These are phyloP conservation scores for Psidium guajava DNA, from an alignment of 345 rosid genomes.

Conservation along the genomic window DNA sequence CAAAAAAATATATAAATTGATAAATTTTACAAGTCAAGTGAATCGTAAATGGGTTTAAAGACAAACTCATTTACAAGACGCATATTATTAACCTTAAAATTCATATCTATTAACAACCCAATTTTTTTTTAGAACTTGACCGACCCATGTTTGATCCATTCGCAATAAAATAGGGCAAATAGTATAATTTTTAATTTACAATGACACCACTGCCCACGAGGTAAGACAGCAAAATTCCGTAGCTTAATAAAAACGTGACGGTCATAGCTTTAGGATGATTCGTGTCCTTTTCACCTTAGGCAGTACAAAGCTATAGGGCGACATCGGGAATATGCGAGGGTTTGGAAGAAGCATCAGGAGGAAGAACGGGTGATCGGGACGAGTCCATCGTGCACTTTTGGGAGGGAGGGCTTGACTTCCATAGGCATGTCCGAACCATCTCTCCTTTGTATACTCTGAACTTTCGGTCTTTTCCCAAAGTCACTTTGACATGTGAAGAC, in stretches of 20 bases:
- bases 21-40: no score
- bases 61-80: no score
- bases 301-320: background rate
- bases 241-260: background rate
- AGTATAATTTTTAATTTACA: no score
- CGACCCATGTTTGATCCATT: no score
- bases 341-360: background rate
- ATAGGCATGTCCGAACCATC: no score
- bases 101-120: no score
- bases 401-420: background rate
- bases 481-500: background rate
- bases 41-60: no score
- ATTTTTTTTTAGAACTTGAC: no score
- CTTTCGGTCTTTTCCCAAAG: background rate
- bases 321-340: background rate
- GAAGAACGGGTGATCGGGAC: background rate
- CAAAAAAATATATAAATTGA: no score
- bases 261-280: background rate
- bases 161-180: no score
- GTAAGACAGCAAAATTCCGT: background rate
- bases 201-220: background rate
- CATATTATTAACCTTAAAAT: no score
- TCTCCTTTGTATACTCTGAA: background rate
- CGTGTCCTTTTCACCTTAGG: background rate
- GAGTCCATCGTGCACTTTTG: background rate